Evolutionary conservation across 208 protist genomes (phyloP).

Genomic region (Trypanosoma avium): DNA sequence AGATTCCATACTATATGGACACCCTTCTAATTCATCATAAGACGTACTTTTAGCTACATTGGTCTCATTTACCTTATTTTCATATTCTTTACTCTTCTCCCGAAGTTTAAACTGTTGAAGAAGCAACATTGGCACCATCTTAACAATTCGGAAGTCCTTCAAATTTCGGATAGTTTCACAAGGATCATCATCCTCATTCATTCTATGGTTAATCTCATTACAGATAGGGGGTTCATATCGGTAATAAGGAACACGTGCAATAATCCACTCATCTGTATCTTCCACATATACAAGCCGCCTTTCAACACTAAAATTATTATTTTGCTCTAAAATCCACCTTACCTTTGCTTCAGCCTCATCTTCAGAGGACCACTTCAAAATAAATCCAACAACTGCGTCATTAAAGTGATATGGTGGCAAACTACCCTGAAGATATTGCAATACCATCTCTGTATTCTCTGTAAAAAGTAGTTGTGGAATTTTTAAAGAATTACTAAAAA

Average conservation of each 20-base stretch:
- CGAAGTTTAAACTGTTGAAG: constrained; percentile 10
- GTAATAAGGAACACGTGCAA: constrained; percentile 41
- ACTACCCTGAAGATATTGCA: not conserved
- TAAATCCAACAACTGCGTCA: constrained; percentile 42
- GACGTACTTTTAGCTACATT: constrained; percentile 4
- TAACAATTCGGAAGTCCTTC: not conserved
- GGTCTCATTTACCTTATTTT: not conserved
- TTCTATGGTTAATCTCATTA: not conserved
- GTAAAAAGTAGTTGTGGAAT: no score
- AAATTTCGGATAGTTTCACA: not conserved
- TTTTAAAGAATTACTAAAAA: constrained; percentile 25
- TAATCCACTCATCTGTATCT: constrained; percentile 47
- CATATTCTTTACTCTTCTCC: not conserved
- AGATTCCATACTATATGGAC: constrained; percentile 60
- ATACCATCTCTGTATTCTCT: not conserved
- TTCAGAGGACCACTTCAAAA: constrained; percentile 46
- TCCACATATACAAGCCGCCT: constrained; percentile 48
- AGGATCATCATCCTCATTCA: not conserved
- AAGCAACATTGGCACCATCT: constrained; percentile 14
- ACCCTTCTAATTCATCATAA: constrained; percentile 18
- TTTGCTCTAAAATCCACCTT: constrained; percentile 24
- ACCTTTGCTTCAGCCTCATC: constrained; percentile 33
- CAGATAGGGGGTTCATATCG: not conserved
- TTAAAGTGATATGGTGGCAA: constrained; percentile 18
- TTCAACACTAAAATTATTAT: constrained; percentile 17